Conservation (phyloP, 1,284 basidiomycete genomes). For the Ustilago xerochloae region DNA sequence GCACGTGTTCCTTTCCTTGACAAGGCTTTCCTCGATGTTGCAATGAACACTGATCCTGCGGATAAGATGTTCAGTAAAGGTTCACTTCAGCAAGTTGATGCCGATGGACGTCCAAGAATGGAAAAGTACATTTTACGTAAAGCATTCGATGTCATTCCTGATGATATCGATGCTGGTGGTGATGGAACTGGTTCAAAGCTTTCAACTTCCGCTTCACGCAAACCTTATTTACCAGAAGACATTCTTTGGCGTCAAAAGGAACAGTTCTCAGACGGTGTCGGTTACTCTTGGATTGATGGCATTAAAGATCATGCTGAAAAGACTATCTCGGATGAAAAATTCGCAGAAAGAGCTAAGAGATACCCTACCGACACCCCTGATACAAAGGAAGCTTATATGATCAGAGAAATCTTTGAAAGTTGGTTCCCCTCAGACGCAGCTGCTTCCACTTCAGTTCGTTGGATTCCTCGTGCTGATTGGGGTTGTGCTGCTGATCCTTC, state of each 20-base stretch:
- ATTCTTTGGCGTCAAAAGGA: conserved; percentile 99
- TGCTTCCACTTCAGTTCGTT: conserved; percentile 83
- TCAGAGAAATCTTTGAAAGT: conserved; percentile 91
- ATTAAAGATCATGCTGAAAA: conserved; percentile 89
- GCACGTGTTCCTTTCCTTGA: conserved; percentile 99
- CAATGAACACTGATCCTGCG: conserved; percentile 89
- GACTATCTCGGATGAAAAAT: conserved; percentile 82
- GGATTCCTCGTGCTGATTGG: conserved; percentile 82
- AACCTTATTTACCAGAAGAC: conserved; percentile 87
- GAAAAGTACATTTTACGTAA: conserved; percentile 91
- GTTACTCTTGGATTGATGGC: conserved; percentile 99
- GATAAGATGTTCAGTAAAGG: conserved; percentile 94
- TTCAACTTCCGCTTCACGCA: conserved; percentile 15
- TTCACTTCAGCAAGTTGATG: conserved; percentile 77
- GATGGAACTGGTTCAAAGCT: conserved; percentile 34
- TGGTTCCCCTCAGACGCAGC: conserved; percentile 81
- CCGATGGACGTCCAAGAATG: conserved; percentile 64
- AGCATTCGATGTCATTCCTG: conserved; percentile 86
- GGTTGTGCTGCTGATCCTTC: conserved; percentile 94
- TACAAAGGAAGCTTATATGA: conserved; percentile 97
- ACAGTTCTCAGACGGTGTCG: conserved; percentile 98
- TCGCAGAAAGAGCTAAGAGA: conserved; percentile 79
- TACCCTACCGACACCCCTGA: conserved; percentile 88
- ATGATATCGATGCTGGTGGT: conserved; percentile 76
- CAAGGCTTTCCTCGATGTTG: conserved; percentile 91